Base-by-base conservation (phyloP, 2,329 filamentous ascomycete genomes). In the Sclerotinia minor region DNA sequence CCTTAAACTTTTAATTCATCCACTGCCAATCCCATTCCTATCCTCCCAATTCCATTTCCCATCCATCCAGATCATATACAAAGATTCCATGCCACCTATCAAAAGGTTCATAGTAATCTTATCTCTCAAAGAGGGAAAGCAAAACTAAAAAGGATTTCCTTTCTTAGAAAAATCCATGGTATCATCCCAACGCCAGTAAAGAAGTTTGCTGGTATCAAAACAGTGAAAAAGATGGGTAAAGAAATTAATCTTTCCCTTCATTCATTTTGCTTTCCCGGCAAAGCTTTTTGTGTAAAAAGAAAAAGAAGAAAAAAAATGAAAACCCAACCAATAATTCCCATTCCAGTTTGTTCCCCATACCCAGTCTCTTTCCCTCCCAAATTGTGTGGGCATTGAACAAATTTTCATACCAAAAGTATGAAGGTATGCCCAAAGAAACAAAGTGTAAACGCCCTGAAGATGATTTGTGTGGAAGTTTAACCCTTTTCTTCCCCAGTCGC, bases 121-220 rank as follows among this genome's bases (percentile, higher is more conserved):
- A n/a, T 61, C 59, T 54, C 52, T 32, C 29, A 54, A 54, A 54
- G 52, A 54, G 52, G 52, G 32, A 54, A 54, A 54, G 52, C 52
- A 32, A 11, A 32, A 54, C 29, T 15, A 41, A 41, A 41, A 41
- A 41, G 38, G 38, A 41, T 41, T 41, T 41, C 15, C 11, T 15
- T 38, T 41, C 52, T 54, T 9, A 54, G 29, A 17, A 55, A 55
- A 55, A 68, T 69, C 72, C 72, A 69, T 75, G 74, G 74, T 75
- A 75, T 75, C 74, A 75, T 75, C 73, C 73, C 65, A 73, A 73
- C 72, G 69, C 73, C 73, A 50, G 21, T 64, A 69, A 68, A 64
- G 60, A 67, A 69, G 49, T 61, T 53, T 53, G 59, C 69, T 68
- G 69, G 69, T 73, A 72, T 72, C 69, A 72, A 72, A 71, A 69